Base-by-base conservation (phyloP, 73 alveolate genomes). In the Paramecium sexaurelia region DNA sequence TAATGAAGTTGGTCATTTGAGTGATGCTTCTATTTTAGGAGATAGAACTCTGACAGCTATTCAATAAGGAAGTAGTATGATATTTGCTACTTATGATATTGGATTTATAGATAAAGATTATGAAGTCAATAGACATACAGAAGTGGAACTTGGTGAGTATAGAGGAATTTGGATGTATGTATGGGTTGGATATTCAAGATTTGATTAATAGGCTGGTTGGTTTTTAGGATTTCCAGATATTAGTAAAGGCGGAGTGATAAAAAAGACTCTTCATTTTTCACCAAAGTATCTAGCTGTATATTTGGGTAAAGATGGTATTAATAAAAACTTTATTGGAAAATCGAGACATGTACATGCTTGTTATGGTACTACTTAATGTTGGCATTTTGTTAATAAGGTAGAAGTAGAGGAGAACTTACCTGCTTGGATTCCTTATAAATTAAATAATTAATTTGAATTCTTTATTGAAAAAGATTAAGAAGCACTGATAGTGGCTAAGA, bases 161-260 rank as follows among this genome's bases (percentile, higher is more conserved):
- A 73, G 87, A 73, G 87, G 87, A 73, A 35, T 73, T n/a, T 73
- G 87, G 87, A 73, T 35, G 87, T 73, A 73, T 20, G 19, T 73
- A 6, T 73, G 87, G 87, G 55, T 73, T 15, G 87, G 87, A 35
- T 73, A 73, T 33, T 73, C 87, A 0, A 73, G 87, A 35, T 29
- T 20, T 73, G 55, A 73, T 20, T 13, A 73, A 35, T 10, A 20
- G 7, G 15, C 67, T 13, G 87, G 87, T 10, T 73, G 87, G 87
- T 73, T 73, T n/a, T 37, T 73, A 7, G 87, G 87, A 73, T 73
- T 73, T 33, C 87, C 87, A 5, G 87, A 73, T 73, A 73, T 37
- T 15, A 35, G 66, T 73, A 37, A 32, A 35, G 45, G 57, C 35
- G 87, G 87, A 9, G 56, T 73, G 0, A 32, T 73, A 1, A 73